A percentile compares a stretch with the other conserved stretches of the same genome.
phyloP scores from a whole-genome alignment of 441 rosid genomes.

The Aquilaria agallochum region DNA sequence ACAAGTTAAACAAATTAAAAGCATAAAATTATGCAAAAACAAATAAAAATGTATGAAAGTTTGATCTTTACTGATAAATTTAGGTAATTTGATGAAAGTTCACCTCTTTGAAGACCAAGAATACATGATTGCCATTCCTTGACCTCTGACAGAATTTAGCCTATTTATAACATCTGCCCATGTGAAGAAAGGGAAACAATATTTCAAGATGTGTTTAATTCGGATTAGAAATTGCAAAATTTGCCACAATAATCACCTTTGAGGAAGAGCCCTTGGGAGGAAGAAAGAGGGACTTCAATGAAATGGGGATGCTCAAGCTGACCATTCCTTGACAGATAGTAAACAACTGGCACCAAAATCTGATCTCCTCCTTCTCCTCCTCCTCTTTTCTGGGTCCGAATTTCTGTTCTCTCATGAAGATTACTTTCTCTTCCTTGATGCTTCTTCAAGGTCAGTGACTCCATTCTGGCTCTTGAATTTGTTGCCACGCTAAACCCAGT shows the following conservation, averaged over 20 bases:
- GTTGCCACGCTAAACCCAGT: slow-evolving; percentile 16
- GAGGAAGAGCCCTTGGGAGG: slow-evolving; percentile 35
- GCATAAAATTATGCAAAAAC: slow-evolving; percentile 1
- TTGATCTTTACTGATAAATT: background rate
- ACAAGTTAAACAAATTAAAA: background rate
- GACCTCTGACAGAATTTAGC: slow-evolving; percentile 30
- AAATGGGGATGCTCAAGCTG: slow-evolving; percentile 57
- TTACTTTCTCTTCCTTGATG: slow-evolving; percentile 9
- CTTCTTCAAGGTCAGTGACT: slow-evolving; percentile 9
- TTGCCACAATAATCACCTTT: slow-evolving; percentile 23
- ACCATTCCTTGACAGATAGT: slow-evolving; percentile 40
- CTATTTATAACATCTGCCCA: slow-evolving; percentile 25
- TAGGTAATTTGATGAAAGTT: too few species aligned
- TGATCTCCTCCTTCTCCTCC: background rate
- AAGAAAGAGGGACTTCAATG: slow-evolving; percentile 42
- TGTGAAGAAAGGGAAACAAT: background rate
- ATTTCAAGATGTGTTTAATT: background rate
- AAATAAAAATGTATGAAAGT: background rate
- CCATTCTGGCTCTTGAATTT: slow-evolving; percentile 17
- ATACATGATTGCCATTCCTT: slow-evolving; percentile 30
- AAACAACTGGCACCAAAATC: slow-evolving; percentile 29
- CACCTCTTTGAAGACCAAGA: slow-evolving; percentile 41
- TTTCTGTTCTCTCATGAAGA: slow-evolving; percentile 24
- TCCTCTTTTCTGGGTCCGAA: slow-evolving; percentile 19
- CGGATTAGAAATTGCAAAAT: background rate